Evolutionary conservation across 805 yeast species (phyloP), one percentile per base, ranked within the genome.

Genomic region (Nakazawaea ambrosiae): DNA sequence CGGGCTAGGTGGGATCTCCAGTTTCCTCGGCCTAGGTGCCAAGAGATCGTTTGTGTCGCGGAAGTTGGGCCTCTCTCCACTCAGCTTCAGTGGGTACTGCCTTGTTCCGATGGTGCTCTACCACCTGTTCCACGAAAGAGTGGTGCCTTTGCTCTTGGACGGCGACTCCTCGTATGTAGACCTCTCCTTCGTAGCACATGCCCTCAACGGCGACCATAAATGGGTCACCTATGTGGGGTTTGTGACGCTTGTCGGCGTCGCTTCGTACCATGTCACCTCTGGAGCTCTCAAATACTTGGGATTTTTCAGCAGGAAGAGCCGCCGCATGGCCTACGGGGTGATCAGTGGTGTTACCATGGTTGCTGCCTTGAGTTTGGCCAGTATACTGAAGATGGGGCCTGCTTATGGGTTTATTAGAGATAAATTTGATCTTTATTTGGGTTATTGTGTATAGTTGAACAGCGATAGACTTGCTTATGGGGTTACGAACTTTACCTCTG

Each of bases 161-260:
- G 88, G 86, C 1, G 90, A 81, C 53, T 71, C 81, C 3, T 66
- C 79, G 1, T 57, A 70, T 38, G 55, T 83, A 16, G 67, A 61
- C 31, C 55, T 83, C 31, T 68, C 70, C 7, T 81, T 65, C 47
- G 60, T 81, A 8, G 47, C 76, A 0, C 66, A 68, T 43, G 48
- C 62, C 2, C 37, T 70, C 9, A 41, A 49, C 7, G 30, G 47
- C 17, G 33, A 42, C 14, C 62, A 61, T 1, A 55, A 55, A 6
- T 24, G 37, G 8, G 5, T 61, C 4, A 58, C 62, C 33, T 58
- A 54, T 51, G 22, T 47, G 1, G 50, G 62, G 1, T 57, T 66
- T 31, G 48, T 57, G 2, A 37, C 53, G 3, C 43, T 78, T 25
- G 57, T 65, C 1, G 49, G 60, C 31, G 40, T 64, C 1, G 54